Conservation (phyloP, 768 basidiomycete species). For the Podaxis sp. region DNA sequence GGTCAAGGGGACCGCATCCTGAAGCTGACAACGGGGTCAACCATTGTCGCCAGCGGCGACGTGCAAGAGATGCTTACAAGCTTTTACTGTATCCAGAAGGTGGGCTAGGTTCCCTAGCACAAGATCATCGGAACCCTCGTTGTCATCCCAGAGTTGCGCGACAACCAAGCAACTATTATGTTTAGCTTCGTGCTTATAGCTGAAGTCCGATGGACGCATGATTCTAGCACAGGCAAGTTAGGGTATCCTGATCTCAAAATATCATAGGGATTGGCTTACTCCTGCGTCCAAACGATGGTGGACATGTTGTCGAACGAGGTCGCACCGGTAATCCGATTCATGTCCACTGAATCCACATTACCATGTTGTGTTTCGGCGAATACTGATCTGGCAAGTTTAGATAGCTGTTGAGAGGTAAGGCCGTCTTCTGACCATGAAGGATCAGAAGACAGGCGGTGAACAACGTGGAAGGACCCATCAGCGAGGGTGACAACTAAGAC, state of each 20-base stretch:
- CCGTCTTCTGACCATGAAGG: slow-evolving; percentile 30
- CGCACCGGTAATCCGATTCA: slow-evolving; percentile 60
- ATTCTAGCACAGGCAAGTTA: slow-evolving; percentile 36
- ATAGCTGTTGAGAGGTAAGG: slow-evolving; percentile 42
- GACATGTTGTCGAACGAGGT: slow-evolving; percentile 54
- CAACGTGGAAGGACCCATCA: slow-evolving; percentile 70
- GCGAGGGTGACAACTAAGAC: slow-evolving; percentile 54
- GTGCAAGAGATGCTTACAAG: slow-evolving; percentile 25
- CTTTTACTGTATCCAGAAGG: slow-evolving; percentile 27
- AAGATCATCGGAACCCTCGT: slow-evolving; percentile 28
- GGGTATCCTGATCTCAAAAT: background rate
- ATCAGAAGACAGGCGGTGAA: slow-evolving; percentile 47
- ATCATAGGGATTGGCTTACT: slow-evolving; percentile 44
- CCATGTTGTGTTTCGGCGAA: slow-evolving; percentile 49
- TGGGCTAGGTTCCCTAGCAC: slow-evolving; percentile 26
- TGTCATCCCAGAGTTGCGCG: slow-evolving; percentile 52
- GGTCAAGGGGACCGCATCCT: slow-evolving; percentile 45
- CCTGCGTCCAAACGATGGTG: slow-evolving; percentile 68
- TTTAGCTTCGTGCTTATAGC: slow-evolving; percentile 78
- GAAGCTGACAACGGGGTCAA: slow-evolving; percentile 24
- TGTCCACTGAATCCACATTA: slow-evolving; percentile 40
- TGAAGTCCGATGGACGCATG: slow-evolving; percentile 67
- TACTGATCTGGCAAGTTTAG: slow-evolving; percentile 45
- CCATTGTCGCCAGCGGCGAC: background rate
- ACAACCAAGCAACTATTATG: slow-evolving; percentile 53